Percentiles rank a stretch among this genome's conserved stretches.
phyloP scores from a whole-genome alignment of 2,329 filamentous ascomycete species.

The Alternaria panax region DNA sequence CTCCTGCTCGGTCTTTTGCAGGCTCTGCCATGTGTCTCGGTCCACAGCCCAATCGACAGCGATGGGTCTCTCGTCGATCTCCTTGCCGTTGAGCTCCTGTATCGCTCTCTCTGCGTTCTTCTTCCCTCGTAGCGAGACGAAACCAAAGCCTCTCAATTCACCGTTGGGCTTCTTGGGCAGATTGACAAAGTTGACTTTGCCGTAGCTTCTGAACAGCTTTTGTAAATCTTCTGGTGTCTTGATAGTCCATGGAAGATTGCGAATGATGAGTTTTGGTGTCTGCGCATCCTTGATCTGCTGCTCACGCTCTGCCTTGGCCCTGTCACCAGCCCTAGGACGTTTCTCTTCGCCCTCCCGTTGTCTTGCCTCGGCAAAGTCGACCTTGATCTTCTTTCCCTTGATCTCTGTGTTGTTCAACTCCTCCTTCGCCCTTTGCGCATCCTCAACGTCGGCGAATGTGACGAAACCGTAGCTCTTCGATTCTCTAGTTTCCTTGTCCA shows the following conservation, averaged over 20 bases:
- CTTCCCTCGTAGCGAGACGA: slow-evolving; percentile 84
- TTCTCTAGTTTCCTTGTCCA: slow-evolving; percentile 82
- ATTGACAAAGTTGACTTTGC: slow-evolving; percentile 87
- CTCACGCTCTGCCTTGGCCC: slow-evolving; percentile 71
- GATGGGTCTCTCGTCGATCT: slow-evolving; percentile 83
- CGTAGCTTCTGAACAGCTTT: slow-evolving; percentile 82
- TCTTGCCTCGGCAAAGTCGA: slow-evolving; percentile 88
- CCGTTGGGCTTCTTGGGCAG: slow-evolving; percentile 77
- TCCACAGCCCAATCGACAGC: slow-evolving; percentile 98
- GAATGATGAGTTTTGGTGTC: slow-evolving; percentile 85
- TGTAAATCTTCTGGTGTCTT: slow-evolving; percentile 83
- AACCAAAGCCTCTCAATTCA: slow-evolving; percentile 84
- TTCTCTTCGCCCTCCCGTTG: slow-evolving; percentile 65
- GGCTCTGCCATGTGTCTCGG: slow-evolving; percentile 80
- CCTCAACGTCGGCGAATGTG: slow-evolving; percentile 92
- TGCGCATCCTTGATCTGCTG: slow-evolving; percentile 69
- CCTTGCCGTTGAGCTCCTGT: slow-evolving; percentile 84
- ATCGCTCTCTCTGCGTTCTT: slow-evolving; percentile 93
- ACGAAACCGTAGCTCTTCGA: slow-evolving; percentile 97
- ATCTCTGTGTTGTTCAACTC: slow-evolving; percentile 81
- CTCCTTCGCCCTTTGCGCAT: slow-evolving; percentile 80
- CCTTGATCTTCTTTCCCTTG: slow-evolving; percentile 79
- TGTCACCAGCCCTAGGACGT: slow-evolving; percentile 53
- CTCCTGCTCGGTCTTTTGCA: slow-evolving; percentile 54
- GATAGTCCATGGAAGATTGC: slow-evolving; percentile 95